Evolutionary conservation across 2,329 filamentous ascomycete genomes (phyloP), one percentile per base, ranked within the genome.

Genomic region (Cladophialophora yegresii): DNA sequence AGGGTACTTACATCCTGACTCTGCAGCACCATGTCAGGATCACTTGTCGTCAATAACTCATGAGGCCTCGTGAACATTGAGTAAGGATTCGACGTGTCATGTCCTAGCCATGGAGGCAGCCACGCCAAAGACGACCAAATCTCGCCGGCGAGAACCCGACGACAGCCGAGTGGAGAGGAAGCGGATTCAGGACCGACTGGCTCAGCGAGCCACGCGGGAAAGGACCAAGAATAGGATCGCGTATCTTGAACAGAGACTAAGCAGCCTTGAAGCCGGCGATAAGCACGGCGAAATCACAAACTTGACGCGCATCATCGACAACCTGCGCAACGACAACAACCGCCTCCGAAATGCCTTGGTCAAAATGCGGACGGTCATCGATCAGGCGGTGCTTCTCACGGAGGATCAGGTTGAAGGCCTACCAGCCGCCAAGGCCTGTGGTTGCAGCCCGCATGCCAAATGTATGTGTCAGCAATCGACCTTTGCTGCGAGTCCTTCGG

Each of bases 221-320:
- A 65, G 70, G 33, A 71, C 70, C 57, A 70, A 72, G 58, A 67
- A 70, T 53, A 66, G 65, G 22, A 67, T 72, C 32, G 67, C 67
- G 16, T 65, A 63, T 26, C 59, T 69, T 20, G 67, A 69, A 40
- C 65, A 67, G 45, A 55, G 62, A 7, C 61, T 69, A 10, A 67
- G 62, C 47, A 67, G 65, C 54, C 61, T 69, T 12, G 65, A 69
- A 47, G 61, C 67, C 8, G 62, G 67, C 23, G 67, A 69, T 33
- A 65, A 64, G 47, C 54, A 64, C 23, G 54, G 54, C 13, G 62
- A 65, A 23, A 64, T 66, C 23, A 61, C 62, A 13, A 62, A 55
- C 33, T 23, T 69, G 26, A 67, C 67, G 16, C 66, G 64, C 23
- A 61, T 62, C 36, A 67, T 69, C 51, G 63, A 62, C 49, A 58